Conservation (phyloP, 345 rosid genomes). For the Eutrema yunnanense region DNA sequence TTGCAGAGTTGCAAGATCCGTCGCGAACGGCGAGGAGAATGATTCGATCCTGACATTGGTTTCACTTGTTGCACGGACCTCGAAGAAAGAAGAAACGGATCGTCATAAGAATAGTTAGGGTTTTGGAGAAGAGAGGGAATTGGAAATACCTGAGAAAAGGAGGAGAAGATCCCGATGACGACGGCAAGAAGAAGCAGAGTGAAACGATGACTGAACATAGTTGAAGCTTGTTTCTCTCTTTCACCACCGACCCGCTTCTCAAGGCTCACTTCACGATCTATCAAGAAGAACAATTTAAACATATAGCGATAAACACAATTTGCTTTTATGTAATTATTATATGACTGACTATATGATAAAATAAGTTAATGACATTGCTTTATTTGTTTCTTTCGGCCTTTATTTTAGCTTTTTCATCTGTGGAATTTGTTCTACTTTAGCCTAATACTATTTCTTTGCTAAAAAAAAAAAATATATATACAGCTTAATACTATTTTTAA, state of each 20-base stretch:
- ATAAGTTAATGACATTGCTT: neutral
- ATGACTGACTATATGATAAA: neutral
- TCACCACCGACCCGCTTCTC: neutral
- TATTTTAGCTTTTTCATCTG: too few species aligned
- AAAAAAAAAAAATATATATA: too few species aligned
- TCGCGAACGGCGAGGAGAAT: slow-evolving; percentile 31
- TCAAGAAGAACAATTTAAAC: neutral
- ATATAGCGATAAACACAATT: neutral
- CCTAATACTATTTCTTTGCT: too few species aligned
- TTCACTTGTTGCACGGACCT: slow-evolving; percentile 27
- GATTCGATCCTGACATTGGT: slow-evolving; percentile 12
- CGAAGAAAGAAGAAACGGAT: neutral
- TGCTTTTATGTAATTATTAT: neutral
- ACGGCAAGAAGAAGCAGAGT: slow-evolving; percentile 13
- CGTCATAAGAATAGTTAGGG: neutral
- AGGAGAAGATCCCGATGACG: slow-evolving; percentile 6
- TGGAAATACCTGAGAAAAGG: slow-evolving; percentile 21
- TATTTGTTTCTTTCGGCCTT: neutral
- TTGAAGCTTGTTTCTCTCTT: neutral
- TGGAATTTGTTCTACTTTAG: too few species aligned
- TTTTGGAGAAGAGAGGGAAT: neutral
- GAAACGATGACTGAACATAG: slow-evolving; percentile 24
- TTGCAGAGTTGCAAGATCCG: slow-evolving; percentile 38
- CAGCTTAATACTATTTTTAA: too few species aligned
- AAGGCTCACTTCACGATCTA: neutral